Base-by-base conservation (phyloP, 2,329 filamentous ascomycete genomes). In the Claviceps humidiphila region DNA sequence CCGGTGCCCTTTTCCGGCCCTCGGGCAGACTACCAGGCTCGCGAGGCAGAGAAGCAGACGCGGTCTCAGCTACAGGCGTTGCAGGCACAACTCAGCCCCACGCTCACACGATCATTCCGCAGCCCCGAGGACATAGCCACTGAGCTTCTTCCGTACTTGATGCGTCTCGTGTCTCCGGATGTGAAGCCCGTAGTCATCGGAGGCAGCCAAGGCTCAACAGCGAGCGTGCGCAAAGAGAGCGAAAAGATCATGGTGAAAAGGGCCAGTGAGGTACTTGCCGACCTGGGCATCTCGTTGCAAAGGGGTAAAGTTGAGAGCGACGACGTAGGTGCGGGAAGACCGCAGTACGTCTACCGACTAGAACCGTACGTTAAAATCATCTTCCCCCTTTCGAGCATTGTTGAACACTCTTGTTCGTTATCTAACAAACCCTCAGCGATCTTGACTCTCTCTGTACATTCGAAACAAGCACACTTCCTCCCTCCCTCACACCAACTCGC, bases 161-260 rank as follows among this genome's bases (percentile, higher is more conserved):
- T 88, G 16, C 83, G 86, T 40, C 85, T 98, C 65, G 74, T 98
- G 20, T 85, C 88, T 0, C 93, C 93, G 0, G 86, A 91, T 54
- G 83, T 98, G 45, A 95, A 93, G 64, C 93, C 93, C 0, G 87
- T 97, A 3, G 78, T 96, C 8, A 81, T 97, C 1, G 82, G 82
- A 37, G 80, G 81, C 51, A 81, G 81, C 34, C 74, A 78, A 58
- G 75, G 74, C 30, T 78, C 81, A 8, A 84, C 83, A 6, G 91
- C 91, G 0, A 94, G 87, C 58, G 91, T 98, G 1, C 81, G 93
- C 41, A 91, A 88, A 64, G 89, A 95, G 40, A 78, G 76, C 1
- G 93, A 98, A 64, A 89, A 89, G 60, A 73, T 70, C 13, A 87
- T 96, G 67, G 85, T 98, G 14, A 77, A 77, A 59, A 78, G 87